Conservation (phyloP, 1,139 yeast species). For the Hansenula sp. region DNA sequence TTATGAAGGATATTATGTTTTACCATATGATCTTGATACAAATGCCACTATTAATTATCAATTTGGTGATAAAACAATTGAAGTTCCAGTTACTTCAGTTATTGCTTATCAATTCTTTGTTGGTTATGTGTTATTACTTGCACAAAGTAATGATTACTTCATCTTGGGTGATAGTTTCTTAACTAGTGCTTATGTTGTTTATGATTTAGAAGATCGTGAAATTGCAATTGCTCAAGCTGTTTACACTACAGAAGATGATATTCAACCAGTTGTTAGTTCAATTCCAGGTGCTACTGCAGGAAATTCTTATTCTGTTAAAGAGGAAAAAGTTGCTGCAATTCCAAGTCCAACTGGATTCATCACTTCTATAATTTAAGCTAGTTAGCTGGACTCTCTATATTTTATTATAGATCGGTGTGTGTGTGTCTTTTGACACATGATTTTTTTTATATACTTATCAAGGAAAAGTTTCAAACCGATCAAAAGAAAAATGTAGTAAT, state of each 20-base stretch:
- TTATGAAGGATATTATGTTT: not conserved
- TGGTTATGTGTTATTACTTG: slow-evolving; percentile 32
- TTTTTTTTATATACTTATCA: too few species aligned
- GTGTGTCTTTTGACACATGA: too few species aligned
- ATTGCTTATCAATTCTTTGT: slow-evolving; percentile 6
- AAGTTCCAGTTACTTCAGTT: not conserved
- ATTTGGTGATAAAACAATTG: not conserved
- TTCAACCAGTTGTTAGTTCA: slow-evolving; percentile 36
- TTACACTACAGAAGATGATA: slow-evolving; percentile 33
- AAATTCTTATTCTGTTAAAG: slow-evolving; percentile 23
- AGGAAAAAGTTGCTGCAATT: not conserved
- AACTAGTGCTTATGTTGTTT: slow-evolving; percentile 71
- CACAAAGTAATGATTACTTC: slow-evolving; percentile 25
- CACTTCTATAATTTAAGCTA: not conserved
- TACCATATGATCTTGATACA: not conserved
- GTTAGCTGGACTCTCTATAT: too few species aligned
- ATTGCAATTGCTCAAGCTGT: slow-evolving; percentile 66
- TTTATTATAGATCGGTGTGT: too few species aligned
- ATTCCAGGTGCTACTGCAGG: slow-evolving; percentile 45
- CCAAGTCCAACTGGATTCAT: not conserved
- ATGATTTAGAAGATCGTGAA: slow-evolving; percentile 62
- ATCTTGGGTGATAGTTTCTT: slow-evolving; percentile 73
- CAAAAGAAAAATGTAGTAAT: too few species aligned
- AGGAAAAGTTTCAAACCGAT: too few species aligned
- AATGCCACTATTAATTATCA: not conserved